Evolutionary conservation across 106 monocot species (phyloP).

Genomic region (Dactylorhiza incarnata): DNA sequence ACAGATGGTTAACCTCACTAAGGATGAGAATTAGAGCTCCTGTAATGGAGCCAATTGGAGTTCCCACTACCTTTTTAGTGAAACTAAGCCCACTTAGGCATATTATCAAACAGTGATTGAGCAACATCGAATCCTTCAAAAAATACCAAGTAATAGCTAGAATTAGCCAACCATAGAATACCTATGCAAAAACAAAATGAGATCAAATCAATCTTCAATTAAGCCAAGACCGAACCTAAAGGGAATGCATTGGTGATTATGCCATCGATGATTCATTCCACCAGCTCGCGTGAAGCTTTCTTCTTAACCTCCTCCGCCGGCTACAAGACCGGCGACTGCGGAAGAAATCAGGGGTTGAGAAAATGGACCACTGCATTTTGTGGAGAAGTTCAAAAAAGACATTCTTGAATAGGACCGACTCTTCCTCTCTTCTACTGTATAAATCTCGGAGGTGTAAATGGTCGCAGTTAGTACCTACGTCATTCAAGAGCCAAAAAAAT

Average conservation of each 20-base stretch:
- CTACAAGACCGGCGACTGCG: neutral
- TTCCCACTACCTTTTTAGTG: constrained; percentile 37
- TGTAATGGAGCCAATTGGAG: constrained; percentile 54
- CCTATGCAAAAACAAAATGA: neutral
- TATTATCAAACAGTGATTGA: neutral
- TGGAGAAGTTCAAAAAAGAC: no score
- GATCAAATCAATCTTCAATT: neutral
- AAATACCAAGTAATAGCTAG: neutral
- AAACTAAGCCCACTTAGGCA: neutral
- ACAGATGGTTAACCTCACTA: no score
- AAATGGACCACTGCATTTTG: no score
- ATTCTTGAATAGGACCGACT: no score
- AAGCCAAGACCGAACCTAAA: constrained; percentile 22
- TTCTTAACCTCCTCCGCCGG: neutral
- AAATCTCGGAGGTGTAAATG: no score
- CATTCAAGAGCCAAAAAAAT: no score
- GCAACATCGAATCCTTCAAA: neutral
- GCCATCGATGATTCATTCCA: constrained; percentile 26
- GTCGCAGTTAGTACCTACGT: no score
- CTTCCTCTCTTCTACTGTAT: no score
- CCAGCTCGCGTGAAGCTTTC: constrained; percentile 8
- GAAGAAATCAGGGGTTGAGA: constrained; percentile 2
- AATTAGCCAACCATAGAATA: neutral
- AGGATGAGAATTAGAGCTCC: constrained; percentile 23
- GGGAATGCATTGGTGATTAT: constrained; percentile 44